Evolutionary conservation across 805 yeast species (phyloP).

Genomic region (Phaffomyces antillensis): DNA sequence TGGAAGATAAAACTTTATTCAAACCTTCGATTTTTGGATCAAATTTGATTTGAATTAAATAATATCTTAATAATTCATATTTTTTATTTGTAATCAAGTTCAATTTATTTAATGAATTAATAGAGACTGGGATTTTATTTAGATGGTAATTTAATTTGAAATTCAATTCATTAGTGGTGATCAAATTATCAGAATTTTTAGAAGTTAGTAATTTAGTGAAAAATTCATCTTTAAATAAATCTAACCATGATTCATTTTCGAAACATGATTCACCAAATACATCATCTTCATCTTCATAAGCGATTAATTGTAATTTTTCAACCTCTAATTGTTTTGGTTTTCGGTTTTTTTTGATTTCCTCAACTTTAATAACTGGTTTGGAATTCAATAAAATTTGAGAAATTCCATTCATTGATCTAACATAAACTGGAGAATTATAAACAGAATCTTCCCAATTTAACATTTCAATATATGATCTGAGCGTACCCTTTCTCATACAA

Average conservation of each 20-base stretch:
- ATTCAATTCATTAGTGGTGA: conserved; percentile 19
- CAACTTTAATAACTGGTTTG: conserved; percentile 8
- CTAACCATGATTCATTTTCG: conserved; percentile 33
- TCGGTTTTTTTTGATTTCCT: conserved; percentile 39
- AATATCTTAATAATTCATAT: conserved; percentile 15
- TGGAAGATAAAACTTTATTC: conserved; percentile 19
- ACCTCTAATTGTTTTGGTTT: conserved; percentile 48
- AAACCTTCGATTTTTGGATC: conserved; percentile 13
- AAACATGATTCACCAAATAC: conserved; percentile 46
- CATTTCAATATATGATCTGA: conserved; percentile 73
- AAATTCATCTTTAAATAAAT: conserved; percentile 37
- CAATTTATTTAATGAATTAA: conserved; percentile 16
- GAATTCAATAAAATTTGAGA: conserved; percentile 42
- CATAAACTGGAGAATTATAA: conserved; percentile 61
- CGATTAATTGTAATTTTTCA: conserved; percentile 36
- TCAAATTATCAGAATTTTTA: conserved; percentile 32
- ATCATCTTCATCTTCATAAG: conserved; percentile 45
- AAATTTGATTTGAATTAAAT: conserved; percentile 16
- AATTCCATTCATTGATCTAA: conserved; percentile 65
- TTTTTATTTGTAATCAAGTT: conserved; percentile 14
- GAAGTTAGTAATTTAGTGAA: conserved; percentile 31
- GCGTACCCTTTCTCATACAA: conserved; percentile 85
- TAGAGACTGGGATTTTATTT: conserved; percentile 20
- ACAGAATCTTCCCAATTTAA: conserved; percentile 76
- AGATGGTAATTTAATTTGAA: conserved; percentile 16